Evolutionary conservation across 1,284 basidiomycete genomes (phyloP), one percentile per base, ranked within the genome.

Genomic region (Cerioporus squamosus): DNA sequence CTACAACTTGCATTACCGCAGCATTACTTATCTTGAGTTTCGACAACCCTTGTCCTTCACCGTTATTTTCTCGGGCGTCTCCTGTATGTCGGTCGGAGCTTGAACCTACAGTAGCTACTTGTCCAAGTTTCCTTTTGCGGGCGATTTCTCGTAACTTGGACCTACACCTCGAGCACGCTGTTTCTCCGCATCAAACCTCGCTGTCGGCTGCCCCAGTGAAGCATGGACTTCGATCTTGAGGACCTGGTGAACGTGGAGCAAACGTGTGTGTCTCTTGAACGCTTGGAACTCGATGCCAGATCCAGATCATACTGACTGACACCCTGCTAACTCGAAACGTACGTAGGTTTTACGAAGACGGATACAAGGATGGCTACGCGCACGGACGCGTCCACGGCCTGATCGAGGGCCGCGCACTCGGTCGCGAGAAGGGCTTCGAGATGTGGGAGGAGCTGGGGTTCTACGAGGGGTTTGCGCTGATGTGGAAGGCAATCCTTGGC

Each of bases 371-470:
- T 56, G 96, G 96, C 3, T 83, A 83, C 67, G 86, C 81, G 0
- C 95, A 98, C 71, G 97, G 97, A 5, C 81, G 86, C 44, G 86
- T 95, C 14, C 95, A 97, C 67, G 97, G 96, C 1, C 77, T 91
- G 20, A 95, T 95, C 61, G 95, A 98, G 74, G 97, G 97, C 4
- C 82, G 95, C n/a, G 88, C 90, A 3, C 80, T 98, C 4, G 97
- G 96, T 1, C 83, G 88, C 60, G 90, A 94, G 68, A 96, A 98
- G 71, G 94, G 93, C 0, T 98, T 90, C 73, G 94, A 97, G 75
- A 86, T 98, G 72, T 98, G 96, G 95, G 95, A 97, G 73, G 97
- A 98, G 73, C 82, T 98, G 6, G 95, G 93, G 2, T 98, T 90
- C 71, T 97, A 97, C 71, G 84, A 93, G 68, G 96, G 95, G 2